Evolutionary conservation across 2,329 filamentous ascomycete species (phyloP).

Genomic region (Sphaerulina populicola): DNA sequence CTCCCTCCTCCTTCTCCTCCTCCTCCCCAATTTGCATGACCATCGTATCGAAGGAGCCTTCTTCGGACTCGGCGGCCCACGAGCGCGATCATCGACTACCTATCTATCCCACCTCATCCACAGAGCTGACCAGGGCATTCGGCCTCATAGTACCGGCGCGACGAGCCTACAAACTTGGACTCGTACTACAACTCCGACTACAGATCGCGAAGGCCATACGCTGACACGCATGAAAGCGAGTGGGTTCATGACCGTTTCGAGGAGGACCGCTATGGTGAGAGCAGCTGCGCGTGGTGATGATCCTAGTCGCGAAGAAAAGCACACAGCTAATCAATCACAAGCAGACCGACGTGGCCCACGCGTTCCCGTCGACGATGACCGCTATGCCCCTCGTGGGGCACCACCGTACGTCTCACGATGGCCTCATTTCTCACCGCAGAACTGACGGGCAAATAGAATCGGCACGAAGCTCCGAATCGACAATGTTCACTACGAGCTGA

Average conservation of each 20-base stretch:
- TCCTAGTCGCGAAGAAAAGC: not conserved
- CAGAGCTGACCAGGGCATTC: constrained; percentile 33
- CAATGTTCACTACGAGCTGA: constrained; percentile 87
- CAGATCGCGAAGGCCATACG: constrained; percentile 8
- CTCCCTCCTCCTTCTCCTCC: constrained; percentile 39
- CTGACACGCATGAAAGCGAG: constrained; percentile 49
- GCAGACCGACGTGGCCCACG: constrained; percentile 19
- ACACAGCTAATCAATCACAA: constrained; percentile 2
- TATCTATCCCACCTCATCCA: constrained; percentile 15
- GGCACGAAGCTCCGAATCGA: constrained; percentile 65
- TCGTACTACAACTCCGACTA: constrained; percentile 45
- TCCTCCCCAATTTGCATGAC: constrained; percentile 29
- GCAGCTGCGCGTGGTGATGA: not conserved
- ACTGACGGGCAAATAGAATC: constrained; percentile 13
- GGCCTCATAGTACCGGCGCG: constrained; percentile 29
- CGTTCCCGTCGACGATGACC: constrained; percentile 18
- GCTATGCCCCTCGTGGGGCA: constrained; percentile 16
- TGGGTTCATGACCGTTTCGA: constrained; percentile 63
- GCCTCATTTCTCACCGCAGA: not conserved
- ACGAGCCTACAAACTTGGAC: constrained; percentile 50
- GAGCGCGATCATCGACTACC: constrained; percentile 18
- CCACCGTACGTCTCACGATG: constrained; percentile 12
- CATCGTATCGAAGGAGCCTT: constrained; percentile 16
- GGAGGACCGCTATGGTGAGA: constrained; percentile 26
- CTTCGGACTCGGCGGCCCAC: constrained; percentile 20